These are phyloP conservation scores for Aspergillus sp. DNA, from an alignment of 2,329 filamentous ascomycete species.

Conservation along the genomic window DNA sequence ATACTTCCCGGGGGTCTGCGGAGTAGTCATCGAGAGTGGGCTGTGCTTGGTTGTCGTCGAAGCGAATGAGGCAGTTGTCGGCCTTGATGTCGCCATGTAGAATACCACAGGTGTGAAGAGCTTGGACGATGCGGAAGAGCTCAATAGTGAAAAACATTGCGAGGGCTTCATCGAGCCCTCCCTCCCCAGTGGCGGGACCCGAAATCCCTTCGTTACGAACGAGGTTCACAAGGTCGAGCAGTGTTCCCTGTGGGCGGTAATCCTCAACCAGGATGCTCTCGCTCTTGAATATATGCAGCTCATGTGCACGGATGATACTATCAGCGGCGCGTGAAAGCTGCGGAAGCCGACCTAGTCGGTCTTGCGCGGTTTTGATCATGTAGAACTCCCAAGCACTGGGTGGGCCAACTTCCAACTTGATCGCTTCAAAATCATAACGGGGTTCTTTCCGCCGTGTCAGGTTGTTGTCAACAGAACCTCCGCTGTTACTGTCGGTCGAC, in stretches of 20 bases:
- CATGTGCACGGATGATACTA: conserved; percentile 79
- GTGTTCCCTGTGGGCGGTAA: conserved; percentile 82
- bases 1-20: conserved; percentile 35
- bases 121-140: conserved; percentile 84
- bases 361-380: conserved; percentile 81
- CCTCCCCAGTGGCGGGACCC: conserved; percentile 49
- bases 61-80: conserved; percentile 89
- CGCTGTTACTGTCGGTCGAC: conserved; percentile 46
- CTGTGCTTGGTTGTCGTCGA: conserved; percentile 55
- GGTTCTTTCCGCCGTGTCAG: conserved; percentile 22
- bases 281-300: conserved; percentile 87
- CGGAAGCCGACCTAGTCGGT: conserved; percentile 63
- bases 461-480: conserved; percentile 50
- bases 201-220: conserved; percentile 65
- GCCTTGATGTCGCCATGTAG: conserved; percentile 93
- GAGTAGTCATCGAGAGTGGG: conserved; percentile 24
- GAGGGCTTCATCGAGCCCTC: conserved; percentile 83
- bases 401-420: conserved; percentile 86
- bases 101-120: conserved; percentile 74
- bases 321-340: conserved; percentile 66
- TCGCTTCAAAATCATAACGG: conserved; percentile 70
- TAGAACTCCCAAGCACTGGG: conserved; percentile 94
- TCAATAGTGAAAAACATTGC: conserved; percentile 97
- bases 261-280: conserved; percentile 89
- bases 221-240: conserved; percentile 91